Evolutionary conservation across 208 protist species (phyloP).

Genomic region (Naegleria gruberi): DNA sequence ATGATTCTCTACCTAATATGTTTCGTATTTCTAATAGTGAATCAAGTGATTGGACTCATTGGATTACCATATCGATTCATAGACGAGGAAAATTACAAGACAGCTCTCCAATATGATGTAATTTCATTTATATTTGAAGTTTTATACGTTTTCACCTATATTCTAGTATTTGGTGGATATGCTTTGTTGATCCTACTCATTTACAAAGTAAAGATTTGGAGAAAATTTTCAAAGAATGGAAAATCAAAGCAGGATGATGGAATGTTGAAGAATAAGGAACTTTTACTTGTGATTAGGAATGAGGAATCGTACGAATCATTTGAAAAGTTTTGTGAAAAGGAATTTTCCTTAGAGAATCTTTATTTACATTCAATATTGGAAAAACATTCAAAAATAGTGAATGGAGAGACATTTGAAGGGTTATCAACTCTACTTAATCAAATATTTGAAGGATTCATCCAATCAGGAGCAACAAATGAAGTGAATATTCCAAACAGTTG

Average conservation of each 20-base stretch:
- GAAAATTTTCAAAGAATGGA: neutral
- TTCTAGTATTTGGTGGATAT: neutral
- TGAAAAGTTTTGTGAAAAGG: neutral
- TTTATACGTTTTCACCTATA: neutral
- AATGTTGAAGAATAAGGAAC: no score
- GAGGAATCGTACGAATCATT: neutral
- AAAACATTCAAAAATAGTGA: no score
- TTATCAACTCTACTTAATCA: neutral
- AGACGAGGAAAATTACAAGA: neutral
- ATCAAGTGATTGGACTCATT: neutral
- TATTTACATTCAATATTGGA: neutral
- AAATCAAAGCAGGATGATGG: neutral
- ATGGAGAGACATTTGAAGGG: no score
- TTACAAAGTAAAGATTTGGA: neutral
- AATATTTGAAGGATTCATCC: neutral
- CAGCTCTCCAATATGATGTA: neutral
- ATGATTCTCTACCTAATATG: neutral
- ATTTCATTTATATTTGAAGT: neutral
- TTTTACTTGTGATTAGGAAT: neutral
- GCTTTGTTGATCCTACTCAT: neutral
- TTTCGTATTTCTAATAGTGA: neutral
- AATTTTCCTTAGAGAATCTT: neutral
- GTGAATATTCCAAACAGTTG: neutral
- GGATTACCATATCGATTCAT: neutral
- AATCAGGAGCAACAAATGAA: neutral